Conservation (phyloP, 1,284 basidiomycete species). For the Trametes versicolor region DNA sequence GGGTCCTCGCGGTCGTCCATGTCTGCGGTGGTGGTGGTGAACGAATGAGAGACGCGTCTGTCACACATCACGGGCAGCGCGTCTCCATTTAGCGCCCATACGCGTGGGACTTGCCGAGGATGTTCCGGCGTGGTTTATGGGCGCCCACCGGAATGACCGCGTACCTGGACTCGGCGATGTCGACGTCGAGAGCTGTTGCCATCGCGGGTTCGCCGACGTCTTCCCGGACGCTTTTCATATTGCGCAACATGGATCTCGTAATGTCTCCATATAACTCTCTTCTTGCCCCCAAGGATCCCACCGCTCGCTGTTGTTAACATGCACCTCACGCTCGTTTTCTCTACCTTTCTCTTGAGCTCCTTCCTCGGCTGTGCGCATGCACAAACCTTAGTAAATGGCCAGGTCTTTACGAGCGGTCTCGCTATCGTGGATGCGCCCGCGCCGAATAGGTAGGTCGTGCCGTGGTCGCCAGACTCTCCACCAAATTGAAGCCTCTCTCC, state of each 20-base stretch:
- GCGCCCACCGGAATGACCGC: conserved; percentile 11
- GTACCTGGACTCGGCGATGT: conserved; percentile 17
- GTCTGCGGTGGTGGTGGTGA: conserved; percentile 45
- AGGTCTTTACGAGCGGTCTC: conserved; percentile 58
- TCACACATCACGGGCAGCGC: conserved; percentile 37
- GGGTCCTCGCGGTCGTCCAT: conserved; percentile 71
- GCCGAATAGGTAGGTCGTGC: conserved; percentile 49
- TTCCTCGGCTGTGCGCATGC: conserved; percentile 26
- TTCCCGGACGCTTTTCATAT: conserved; percentile 1
- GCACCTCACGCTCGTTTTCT: conserved; percentile 38
- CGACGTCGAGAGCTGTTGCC: conserved; percentile 16
- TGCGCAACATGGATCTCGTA: conserved; percentile 8
- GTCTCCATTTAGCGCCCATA: conserved; percentile 20
- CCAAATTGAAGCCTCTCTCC: not conserved
- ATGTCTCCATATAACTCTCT: not conserved
- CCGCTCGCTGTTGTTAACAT: conserved; percentile 21
- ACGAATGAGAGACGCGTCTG: conserved; percentile 31
- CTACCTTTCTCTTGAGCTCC: conserved; percentile 24
- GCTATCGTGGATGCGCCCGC: conserved; percentile 59
- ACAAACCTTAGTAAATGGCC: conserved; percentile 51
- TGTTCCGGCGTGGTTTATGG: conserved; percentile 16
- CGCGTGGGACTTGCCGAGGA: conserved; percentile 21
- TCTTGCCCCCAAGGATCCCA: not conserved
- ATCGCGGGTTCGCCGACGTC: conserved; percentile 17
- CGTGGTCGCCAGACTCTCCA: not conserved